Evolutionary conservation across 2,329 filamentous ascomycete species (phyloP).

Genomic region (Lomentospora prolificans): DNA sequence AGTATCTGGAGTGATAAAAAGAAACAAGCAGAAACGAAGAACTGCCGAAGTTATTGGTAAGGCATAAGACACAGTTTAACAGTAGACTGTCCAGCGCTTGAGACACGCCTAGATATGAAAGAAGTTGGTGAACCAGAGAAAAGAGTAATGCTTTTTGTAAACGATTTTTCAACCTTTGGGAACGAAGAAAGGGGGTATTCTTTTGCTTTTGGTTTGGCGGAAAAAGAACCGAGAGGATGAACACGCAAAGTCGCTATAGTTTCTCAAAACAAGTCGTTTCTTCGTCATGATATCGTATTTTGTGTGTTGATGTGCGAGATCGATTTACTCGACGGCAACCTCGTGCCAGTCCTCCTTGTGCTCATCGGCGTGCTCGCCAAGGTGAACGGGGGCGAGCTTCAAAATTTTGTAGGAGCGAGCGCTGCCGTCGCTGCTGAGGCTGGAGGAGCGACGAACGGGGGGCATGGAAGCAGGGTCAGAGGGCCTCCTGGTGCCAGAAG

Average conservation of each 20-base stretch:
- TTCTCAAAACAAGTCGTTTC: not conserved
- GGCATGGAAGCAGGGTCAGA: constrained; percentile 18
- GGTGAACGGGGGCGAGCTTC: constrained; percentile 56
- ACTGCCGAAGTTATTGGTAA: not conserved
- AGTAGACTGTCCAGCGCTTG: constrained; percentile 7
- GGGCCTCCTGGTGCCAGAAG: constrained; percentile 38
- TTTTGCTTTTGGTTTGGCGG: not conserved
- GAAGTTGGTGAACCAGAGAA: constrained; percentile 3
- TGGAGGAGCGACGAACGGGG: constrained; percentile 39
- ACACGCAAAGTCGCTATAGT: not conserved
- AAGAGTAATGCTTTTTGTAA: not conserved
- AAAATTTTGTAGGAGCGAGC: constrained; percentile 39
- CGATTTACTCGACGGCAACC: constrained; percentile 31
- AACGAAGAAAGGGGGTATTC: not conserved
- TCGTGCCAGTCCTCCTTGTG: constrained; percentile 48
- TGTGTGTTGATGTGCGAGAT: no score
- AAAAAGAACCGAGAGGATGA: not conserved
- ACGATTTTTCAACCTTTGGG: not conserved
- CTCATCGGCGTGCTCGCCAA: constrained; percentile 47
- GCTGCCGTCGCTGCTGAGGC: constrained; percentile 37
- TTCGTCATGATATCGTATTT: not conserved
- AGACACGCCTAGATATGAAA: constrained; percentile 3
- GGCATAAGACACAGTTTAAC: constrained; percentile 1
- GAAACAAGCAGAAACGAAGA: not conserved
- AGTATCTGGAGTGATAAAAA: not conserved